Percentiles rank a stretch among this genome's conserved stretches.
phyloP scores from a whole-genome alignment of 2,329 filamentous ascomycete genomes.

The Furcasterigmium furcatum region DNA sequence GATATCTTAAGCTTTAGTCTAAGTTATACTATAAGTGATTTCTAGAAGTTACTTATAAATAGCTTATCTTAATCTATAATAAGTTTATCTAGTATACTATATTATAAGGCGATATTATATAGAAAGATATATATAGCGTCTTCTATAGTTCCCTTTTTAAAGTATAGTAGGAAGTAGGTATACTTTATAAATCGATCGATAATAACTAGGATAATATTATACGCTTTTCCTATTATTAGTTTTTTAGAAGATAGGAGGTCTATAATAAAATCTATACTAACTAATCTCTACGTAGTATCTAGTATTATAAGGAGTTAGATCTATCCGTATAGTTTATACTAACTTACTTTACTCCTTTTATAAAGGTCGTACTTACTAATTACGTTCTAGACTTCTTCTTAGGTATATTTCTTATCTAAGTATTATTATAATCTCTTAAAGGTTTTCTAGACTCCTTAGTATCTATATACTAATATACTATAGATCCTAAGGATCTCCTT shows the following conservation, averaged over 20 bases:
- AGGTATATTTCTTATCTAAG: not conserved
- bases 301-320: not conserved
- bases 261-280: too few relatives aligned
- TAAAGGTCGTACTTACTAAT: too few relatives aligned
- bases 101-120: too few relatives aligned
- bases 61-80: too few relatives aligned
- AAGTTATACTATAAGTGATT: not conserved
- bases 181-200: not conserved
- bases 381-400: not conserved
- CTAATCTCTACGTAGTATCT: too few relatives aligned
- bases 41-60: not conserved
- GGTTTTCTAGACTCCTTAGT: not conserved
- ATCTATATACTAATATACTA: not conserved
- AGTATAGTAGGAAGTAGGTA: not conserved
- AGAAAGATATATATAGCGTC: too few relatives aligned
- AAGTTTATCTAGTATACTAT: too few relatives aligned
- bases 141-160: not conserved
- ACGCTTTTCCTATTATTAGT: not conserved
- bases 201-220: not conserved
- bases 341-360: too few relatives aligned
- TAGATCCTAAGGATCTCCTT: not conserved
- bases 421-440: too few relatives aligned
- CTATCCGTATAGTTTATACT: not conserved
- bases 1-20: not conserved
- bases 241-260: too few relatives aligned